Evolutionary conservation across 345 rosid species (phyloP).

Genomic region (Aegle marmelos): DNA sequence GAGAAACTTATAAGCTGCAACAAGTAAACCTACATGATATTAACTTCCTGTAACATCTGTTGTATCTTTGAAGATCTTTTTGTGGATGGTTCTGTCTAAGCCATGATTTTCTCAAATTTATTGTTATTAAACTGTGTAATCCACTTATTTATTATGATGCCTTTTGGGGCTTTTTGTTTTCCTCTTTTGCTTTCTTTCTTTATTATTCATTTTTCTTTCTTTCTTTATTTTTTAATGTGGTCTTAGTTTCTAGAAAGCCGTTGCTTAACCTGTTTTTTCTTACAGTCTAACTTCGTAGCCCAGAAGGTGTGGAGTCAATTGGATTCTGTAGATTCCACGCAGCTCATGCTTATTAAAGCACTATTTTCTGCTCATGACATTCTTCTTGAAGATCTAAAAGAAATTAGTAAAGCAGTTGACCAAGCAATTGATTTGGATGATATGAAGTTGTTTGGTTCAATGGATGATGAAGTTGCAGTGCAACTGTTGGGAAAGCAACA

Average conservation of each 20-base stretch:
- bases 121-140: not conserved
- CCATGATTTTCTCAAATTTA: not conserved
- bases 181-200: too few relatives aligned
- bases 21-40: not conserved
- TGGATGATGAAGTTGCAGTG: slow-evolving; percentile 40
- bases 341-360: slow-evolving; percentile 56
- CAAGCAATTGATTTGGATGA: slow-evolving; percentile 53
- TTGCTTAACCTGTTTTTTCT: not conserved
- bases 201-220: too few relatives aligned
- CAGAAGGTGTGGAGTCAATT: slow-evolving; percentile 43
- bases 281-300: slow-evolving; percentile 22
- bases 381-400: slow-evolving; percentile 62
- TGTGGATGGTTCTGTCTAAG: not conserved
- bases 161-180: not conserved
- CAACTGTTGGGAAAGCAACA: slow-evolving; percentile 46
- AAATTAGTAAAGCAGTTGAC: slow-evolving; percentile 59
- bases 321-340: slow-evolving; percentile 42
- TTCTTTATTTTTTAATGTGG: not conserved
- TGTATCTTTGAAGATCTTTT: not conserved
- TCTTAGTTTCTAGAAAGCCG: not conserved
- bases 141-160: not conserved
- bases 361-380: slow-evolving; percentile 57
- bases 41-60: not conserved
- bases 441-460: slow-evolving; percentile 28
- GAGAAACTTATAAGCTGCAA: not conserved